Evolutionary conservation across 495 filamentous ascomycete species (phyloP), one percentile per base, ranked within the genome.

Genomic region (Annulohypoxylon bovei): DNA sequence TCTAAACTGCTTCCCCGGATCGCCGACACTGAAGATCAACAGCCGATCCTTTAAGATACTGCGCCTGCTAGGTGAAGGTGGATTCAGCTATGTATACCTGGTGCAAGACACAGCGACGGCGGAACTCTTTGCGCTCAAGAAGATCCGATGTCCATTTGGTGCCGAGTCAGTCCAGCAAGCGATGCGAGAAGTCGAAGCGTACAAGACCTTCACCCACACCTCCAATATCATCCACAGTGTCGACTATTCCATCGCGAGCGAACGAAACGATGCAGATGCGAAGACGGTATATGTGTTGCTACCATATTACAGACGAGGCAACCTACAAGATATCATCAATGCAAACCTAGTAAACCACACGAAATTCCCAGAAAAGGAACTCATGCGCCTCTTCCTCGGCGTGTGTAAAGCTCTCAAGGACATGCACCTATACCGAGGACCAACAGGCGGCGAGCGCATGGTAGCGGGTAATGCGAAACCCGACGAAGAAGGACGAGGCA

Each of bases 1-100:
- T 85, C 88, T 98, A 82, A 92, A 89, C 81, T 99, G 96, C 80
- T 98, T 98, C 76, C 94, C 96, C 16, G 90, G 92, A 71, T 93
- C 93, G 49, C 95, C 95, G 59, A 92, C 94, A 71, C 84, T 99
- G 62, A 95, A 95, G 77, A 97, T 99, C 83, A 98, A 98, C 81
- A 92, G 86, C 72, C 90, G 93, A 53, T 94, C 89, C 80, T 97
- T 97, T 86, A 98, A 97, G 86, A 93, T 99, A 78, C 83, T 97
- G 65, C 89, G 95, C 58, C 83, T 99, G 35, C 86, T 99, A 7
- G 95, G 95, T 75, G 95, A 98, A 89, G 95, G 95, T 78, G 95
- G 95, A 65, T 99, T 98, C 85, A 95, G 92, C 70, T 98, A 98
- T 78, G 95, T 99, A 65, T 99, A 99, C 81, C 92, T 99, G 58